Conservation (phyloP, 2,329 filamentous ascomycete genomes). For the Dryadomyces sulphureus region DNA sequence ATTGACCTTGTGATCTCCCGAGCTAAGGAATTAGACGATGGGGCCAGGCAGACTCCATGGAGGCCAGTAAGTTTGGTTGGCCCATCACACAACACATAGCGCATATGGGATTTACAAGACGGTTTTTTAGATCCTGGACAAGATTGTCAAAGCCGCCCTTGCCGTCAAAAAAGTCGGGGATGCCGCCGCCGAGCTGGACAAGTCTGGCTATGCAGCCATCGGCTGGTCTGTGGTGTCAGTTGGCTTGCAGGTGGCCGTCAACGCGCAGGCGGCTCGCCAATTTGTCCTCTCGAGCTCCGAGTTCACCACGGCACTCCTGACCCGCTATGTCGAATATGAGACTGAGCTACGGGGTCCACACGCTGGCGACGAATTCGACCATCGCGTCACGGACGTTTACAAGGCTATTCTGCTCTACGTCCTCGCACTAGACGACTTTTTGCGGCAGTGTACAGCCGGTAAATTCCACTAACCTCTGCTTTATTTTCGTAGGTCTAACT, state of each 20-base stretch:
- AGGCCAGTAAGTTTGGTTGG: not conserved
- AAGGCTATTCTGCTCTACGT: not conserved
- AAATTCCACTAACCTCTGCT: not conserved
- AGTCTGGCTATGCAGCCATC: constrained; percentile 1
- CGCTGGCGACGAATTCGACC: not conserved
- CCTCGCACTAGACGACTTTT: not conserved
- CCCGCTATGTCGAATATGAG: not conserved
- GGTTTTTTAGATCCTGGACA: not conserved
- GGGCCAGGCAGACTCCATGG: not conserved
- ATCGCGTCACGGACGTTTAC: not conserved
- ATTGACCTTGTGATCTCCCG: not conserved
- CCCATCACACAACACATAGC: not conserved
- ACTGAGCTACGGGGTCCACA: not conserved
- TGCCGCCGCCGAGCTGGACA: not conserved
- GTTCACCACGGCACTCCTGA: not conserved
- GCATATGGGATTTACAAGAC: not conserved
- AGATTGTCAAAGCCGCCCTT: not conserved
- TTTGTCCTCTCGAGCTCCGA: constrained; percentile 1
- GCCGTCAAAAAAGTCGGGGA: not conserved
- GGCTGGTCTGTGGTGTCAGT: not conserved
- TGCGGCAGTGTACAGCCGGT: not conserved
- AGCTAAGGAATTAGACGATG: not conserved
- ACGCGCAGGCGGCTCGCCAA: not conserved
- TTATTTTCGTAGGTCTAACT: not conserved
- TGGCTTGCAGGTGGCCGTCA: not conserved